Evolutionary conservation across 108 stramenopile genomes (phyloP).

Genomic region (Cyclostephanos invisitatus): DNA sequence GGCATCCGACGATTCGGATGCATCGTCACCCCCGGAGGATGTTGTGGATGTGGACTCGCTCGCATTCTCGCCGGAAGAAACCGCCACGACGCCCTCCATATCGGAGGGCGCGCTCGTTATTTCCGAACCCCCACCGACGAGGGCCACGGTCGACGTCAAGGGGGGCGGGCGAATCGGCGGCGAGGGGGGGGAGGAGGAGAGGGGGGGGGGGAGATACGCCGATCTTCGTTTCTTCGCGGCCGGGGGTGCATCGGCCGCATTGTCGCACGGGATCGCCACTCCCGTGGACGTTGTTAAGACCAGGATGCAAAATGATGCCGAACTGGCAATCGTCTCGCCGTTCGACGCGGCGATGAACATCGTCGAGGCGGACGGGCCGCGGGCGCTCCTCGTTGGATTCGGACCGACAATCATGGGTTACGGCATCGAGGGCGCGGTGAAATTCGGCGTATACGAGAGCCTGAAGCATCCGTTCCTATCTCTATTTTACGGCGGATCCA

Average conservation of each 20-base stretch:
- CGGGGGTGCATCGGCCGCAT: slow-evolving; percentile 78
- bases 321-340: slow-evolving; percentile 24
- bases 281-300: slow-evolving; percentile 89
- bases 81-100: slow-evolving; percentile 30
- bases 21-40: not conserved
- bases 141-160: slow-evolving; percentile 5
- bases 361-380: slow-evolving; percentile 65
- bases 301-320: slow-evolving; percentile 42
- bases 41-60: not conserved
- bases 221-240: slow-evolving; percentile 71
- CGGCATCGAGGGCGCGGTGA: slow-evolving; percentile 62
- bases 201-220: slow-evolving; percentile 16
- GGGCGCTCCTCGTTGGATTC: slow-evolving; percentile 65
- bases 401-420: slow-evolving; percentile 87
- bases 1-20: not conserved
- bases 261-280: slow-evolving; percentile 75
- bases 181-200: slow-evolving; percentile 26
- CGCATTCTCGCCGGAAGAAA: not conserved
- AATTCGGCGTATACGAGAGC: slow-evolving; percentile 73
- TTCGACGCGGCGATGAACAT: slow-evolving; percentile 59
- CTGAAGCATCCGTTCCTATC: slow-evolving; percentile 51
- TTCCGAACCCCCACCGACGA: slow-evolving; percentile 29
- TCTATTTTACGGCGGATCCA: slow-evolving; percentile 5
- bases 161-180: not conserved
- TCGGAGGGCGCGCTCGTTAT: slow-evolving; percentile 32